These are phyloP conservation scores for Fonsecaea nubica DNA, from an alignment of 2,329 filamentous ascomycete species.

Conservation along the genomic window DNA sequence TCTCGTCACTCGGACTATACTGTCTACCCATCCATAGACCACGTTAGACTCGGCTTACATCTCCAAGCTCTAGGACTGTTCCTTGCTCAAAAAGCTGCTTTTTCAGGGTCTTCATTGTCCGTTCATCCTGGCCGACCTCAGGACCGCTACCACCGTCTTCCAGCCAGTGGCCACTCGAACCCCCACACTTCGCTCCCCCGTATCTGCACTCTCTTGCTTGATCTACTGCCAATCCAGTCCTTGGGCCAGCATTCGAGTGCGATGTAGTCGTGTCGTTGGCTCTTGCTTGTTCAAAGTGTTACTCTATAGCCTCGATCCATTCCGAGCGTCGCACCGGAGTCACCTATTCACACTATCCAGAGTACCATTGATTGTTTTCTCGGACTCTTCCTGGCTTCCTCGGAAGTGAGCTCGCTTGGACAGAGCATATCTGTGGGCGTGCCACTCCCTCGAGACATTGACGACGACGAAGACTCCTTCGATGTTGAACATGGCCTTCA, in stretches of 20 bases:
- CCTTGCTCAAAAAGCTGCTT: slow-evolving; percentile 10
- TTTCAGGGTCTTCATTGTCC: background rate
- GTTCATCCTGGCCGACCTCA: slow-evolving; percentile 2
- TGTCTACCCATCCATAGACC: slow-evolving; percentile 22
- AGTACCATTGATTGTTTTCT: background rate
- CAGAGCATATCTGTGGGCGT: background rate
- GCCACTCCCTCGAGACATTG: background rate
- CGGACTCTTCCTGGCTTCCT: background rate
- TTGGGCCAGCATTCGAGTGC: slow-evolving; percentile 8
- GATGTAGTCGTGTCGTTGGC: slow-evolving; percentile 22
- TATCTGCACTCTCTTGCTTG: slow-evolving; percentile 11
- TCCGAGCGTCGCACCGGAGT: slow-evolving; percentile 6
- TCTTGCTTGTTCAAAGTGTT: slow-evolving; percentile 18
- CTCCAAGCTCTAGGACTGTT: slow-evolving; percentile 7
- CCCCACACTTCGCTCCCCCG: slow-evolving; percentile 14
- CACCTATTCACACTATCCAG: background rate
- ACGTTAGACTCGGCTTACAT: slow-evolving; percentile 13
- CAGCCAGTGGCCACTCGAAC: slow-evolving; percentile 11
- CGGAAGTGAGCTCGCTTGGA: background rate
- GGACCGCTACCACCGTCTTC: slow-evolving; percentile 12
- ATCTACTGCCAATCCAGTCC: slow-evolving; percentile 7
- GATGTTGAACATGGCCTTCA: slow-evolving; percentile 31
- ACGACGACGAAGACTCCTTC: background rate
- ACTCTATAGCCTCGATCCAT: slow-evolving; percentile 8
- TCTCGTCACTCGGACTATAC: slow-evolving; percentile 23